Evolutionary conservation across 306 rosid genomes (phyloP), one percentile per base, ranked within the genome.

Genomic region (Prunus mira): DNA sequence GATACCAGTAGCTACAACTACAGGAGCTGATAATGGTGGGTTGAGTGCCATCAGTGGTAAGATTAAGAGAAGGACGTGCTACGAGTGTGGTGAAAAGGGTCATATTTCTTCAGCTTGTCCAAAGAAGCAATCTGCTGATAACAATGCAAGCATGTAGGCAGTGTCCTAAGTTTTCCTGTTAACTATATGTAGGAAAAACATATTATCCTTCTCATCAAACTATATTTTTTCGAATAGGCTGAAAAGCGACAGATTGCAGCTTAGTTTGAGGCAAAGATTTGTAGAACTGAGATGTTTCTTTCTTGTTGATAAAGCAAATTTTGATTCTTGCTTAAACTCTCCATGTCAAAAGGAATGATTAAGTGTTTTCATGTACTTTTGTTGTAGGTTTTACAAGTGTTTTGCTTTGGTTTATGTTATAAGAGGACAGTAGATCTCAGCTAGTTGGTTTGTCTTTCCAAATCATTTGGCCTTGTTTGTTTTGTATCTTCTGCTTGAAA

Each of bases 31-130:
- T 55, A 73, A 9, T 51, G 82, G 67, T 72, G 80, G 70, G 63
- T 27, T 84, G 50, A 72, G 51, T 68, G 45, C 87, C 56, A 47
- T 24, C 69, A 84, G 84, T 69, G 91, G 95, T 71, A 94, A 92
- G 87, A 83, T 86, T 51, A 92, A 69, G 87, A 85, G 94, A 76
- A 90, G 98, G 84, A 90, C 90, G 10, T 92, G 97, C 80, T 92
- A 85, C 9, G 97, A 89, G 49, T 95, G 98, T 68, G 92, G 95
- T 69, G 91, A 92, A 79, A 95, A 95, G 86, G 98, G 98, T 10
- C 98, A 95, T 84, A 19, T 80, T 74, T 73, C 87, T 51, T 86
- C 96, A 0, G 88, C 74, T 52, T 92, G 98, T 80, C 96, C 93
- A 43, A 87, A 83, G 85, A 90, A 85, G 75, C 87, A 83, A 82